Evolutionary conservation across 371 early-diverging fungal genomes (phyloP), one percentile per base, ranked within the genome.

Genomic region (Apophysomyces sp.): DNA sequence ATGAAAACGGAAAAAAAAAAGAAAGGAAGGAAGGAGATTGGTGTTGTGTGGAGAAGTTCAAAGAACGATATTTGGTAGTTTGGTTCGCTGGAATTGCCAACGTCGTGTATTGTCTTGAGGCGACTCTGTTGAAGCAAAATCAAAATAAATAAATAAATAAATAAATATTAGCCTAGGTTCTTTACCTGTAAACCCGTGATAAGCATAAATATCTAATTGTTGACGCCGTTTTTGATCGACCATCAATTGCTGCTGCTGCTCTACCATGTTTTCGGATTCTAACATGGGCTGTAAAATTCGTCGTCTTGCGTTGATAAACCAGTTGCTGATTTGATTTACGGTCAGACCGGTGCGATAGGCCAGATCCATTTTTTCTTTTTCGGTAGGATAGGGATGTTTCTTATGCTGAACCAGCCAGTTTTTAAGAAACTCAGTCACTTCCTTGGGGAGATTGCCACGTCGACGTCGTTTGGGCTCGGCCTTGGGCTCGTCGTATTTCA

Each of bases 301-400:
- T 34, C 95, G 76, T 4, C 95, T 67, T 3, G 93, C 94, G 72
- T 95, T 95, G 58, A 95, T 92, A 63, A 94, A 94, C 95, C 95
- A 95, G 67, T 95, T 92, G 52, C 90, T 92, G 56, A 93, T 89
- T 72, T 95, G 95, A 51, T 85, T 88, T 51, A 89, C 73, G 5
- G 80, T 84, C 28, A 95, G 67, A 0, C 86, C 86, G 0, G 93
- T 93, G 15, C 79, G 77, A 16, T 80, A 72, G 2, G 87, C 83
- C 21, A 93, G 73, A 21, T 71, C 66, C 39, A 80, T 73, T 69
- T 95, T 95, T 61, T 92, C 90, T 12, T 84, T 83, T 57, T 92
- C 93, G 11, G 86, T 85, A 0, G 95, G 95, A 62, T 92, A 95
- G 1, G 95, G 94, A 58, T 93, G 89, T 34, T 83, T 85, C 49